Conservation (phyloP, 1,284 basidiomycete species). For the Melampsora occidentalis region DNA sequence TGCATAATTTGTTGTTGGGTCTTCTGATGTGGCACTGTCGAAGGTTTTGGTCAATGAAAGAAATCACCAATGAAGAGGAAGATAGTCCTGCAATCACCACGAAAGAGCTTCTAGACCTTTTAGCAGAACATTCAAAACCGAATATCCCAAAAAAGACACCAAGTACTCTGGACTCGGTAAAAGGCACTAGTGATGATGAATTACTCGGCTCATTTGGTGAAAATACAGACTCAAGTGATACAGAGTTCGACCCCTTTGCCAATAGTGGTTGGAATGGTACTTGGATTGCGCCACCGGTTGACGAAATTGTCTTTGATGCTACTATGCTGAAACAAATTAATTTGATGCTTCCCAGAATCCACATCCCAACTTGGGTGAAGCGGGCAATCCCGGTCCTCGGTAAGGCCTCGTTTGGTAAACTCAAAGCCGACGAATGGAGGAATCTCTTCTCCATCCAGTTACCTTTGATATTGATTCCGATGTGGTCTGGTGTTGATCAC, state of each 20-base stretch:
- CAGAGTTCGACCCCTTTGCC: constrained; percentile 4
- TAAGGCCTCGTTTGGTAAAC: constrained; percentile 27
- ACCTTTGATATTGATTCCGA: constrained; percentile 11
- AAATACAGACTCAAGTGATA: neutral
- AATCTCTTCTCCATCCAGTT: constrained; percentile 13
- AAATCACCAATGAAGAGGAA: too few relatives aligned
- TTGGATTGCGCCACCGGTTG: neutral
- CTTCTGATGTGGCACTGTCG: too few relatives aligned
- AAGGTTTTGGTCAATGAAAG: too few relatives aligned
- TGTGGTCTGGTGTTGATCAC: neutral
- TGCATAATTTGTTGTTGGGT: too few relatives aligned
- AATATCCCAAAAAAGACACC: too few relatives aligned
- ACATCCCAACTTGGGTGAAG: constrained; percentile 26
- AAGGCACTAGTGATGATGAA: too few relatives aligned
- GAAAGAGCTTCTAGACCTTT: too few relatives aligned
- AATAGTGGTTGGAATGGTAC: constrained; percentile 19
- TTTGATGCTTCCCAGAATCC: neutral
- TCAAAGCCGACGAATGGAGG: constrained; percentile 44
- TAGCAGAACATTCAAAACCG: too few relatives aligned
- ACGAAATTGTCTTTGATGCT: constrained; percentile 10
- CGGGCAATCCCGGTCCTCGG: constrained; percentile 14
- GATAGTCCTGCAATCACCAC: too few relatives aligned
- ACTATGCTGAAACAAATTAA: constrained; percentile 13
- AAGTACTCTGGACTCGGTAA: too few relatives aligned
- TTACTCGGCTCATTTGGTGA: neutral